Conservation (phyloP, 257 asterid genomes). For the Henckelia pumila region DNA sequence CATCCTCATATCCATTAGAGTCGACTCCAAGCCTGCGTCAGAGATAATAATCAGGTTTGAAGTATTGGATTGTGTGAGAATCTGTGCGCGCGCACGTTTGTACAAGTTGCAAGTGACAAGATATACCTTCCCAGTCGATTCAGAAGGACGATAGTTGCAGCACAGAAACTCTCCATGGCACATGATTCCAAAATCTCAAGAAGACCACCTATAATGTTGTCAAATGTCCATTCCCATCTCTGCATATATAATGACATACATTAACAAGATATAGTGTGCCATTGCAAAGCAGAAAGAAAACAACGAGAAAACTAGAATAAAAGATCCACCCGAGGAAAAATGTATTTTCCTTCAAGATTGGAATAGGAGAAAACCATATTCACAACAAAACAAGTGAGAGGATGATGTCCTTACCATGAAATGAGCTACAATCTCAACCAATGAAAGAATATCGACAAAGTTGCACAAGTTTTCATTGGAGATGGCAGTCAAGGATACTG, state of each 20-base stretch:
- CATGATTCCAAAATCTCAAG: slow-evolving; percentile 46
- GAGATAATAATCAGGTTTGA: slow-evolving; percentile 3
- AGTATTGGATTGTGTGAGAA: neutral
- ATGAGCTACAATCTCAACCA: slow-evolving; percentile 66
- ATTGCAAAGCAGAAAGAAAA: neutral
- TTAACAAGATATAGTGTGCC: slow-evolving; percentile 8
- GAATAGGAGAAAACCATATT: neutral
- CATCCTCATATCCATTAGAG: slow-evolving; percentile 57
- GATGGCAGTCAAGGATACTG: slow-evolving; percentile 18
- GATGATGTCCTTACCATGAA: slow-evolving; percentile 56
- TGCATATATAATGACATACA: slow-evolving; percentile 35
- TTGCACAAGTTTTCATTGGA: slow-evolving; percentile 34
- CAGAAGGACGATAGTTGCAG: slow-evolving; percentile 55
- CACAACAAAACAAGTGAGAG: neutral
- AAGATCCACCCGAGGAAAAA: slow-evolving; percentile 5
- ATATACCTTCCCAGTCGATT: slow-evolving; percentile 90
- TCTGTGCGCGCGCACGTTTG: neutral
- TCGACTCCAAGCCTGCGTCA: slow-evolving; percentile 63
- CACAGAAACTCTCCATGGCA: slow-evolving; percentile 41
- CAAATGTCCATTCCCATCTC: slow-evolving; percentile 83
- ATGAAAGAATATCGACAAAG: slow-evolving; percentile 58
- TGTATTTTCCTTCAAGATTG: neutral
- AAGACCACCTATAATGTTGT: slow-evolving; percentile 43
- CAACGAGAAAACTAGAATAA: neutral
- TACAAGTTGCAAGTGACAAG: neutral